Evolutionary conservation across 306 rosid genomes (phyloP).

Genomic region (Inga leiocalycina): DNA sequence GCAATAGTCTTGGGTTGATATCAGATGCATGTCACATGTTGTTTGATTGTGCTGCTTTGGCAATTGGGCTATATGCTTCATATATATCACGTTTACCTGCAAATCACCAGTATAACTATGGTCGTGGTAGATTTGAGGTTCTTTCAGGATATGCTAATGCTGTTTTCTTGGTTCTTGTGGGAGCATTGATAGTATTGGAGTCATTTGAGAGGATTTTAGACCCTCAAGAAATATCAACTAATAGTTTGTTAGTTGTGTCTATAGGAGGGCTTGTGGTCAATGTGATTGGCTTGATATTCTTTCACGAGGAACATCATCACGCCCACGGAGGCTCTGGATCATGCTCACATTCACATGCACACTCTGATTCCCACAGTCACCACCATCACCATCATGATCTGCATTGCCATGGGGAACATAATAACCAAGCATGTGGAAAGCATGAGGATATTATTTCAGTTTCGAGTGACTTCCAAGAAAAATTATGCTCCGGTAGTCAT

Average conservation of each 20-base stretch:
- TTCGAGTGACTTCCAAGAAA: constrained; percentile 44
- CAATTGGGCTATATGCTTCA: constrained; percentile 92
- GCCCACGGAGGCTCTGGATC: constrained; percentile 70
- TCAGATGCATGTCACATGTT: constrained; percentile 91
- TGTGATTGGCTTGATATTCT: constrained; percentile 63
- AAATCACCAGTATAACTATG: constrained; percentile 61
- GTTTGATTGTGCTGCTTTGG: constrained; percentile 98
- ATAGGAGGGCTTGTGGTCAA: constrained; percentile 70
- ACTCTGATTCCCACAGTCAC: constrained; percentile 6
- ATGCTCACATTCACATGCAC: constrained; percentile 49
- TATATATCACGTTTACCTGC: constrained; percentile 95
- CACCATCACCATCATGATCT: constrained; percentile 38
- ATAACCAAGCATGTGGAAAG: constrained; percentile 31
- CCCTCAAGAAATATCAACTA: constrained; percentile 70
- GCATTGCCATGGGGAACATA: constrained; percentile 38
- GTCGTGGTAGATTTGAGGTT: constrained; percentile 74
- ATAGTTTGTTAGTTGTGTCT: constrained; percentile 67
- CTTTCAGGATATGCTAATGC: constrained; percentile 77
- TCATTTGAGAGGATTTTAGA: constrained; percentile 86
- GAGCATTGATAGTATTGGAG: constrained; percentile 69
- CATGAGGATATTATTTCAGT: constrained; percentile 45
- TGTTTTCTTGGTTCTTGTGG: constrained; percentile 71
- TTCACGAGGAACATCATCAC: constrained; percentile 80
- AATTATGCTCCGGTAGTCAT: constrained; percentile 37
- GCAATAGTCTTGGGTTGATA: constrained; percentile 78